A percentile compares a stretch with the other conserved stretches of the same genome.
Evolutionary conservation across 352 stramenopile genomes (phyloP).

Genomic region (Elongisporangium prolatum): DNA sequence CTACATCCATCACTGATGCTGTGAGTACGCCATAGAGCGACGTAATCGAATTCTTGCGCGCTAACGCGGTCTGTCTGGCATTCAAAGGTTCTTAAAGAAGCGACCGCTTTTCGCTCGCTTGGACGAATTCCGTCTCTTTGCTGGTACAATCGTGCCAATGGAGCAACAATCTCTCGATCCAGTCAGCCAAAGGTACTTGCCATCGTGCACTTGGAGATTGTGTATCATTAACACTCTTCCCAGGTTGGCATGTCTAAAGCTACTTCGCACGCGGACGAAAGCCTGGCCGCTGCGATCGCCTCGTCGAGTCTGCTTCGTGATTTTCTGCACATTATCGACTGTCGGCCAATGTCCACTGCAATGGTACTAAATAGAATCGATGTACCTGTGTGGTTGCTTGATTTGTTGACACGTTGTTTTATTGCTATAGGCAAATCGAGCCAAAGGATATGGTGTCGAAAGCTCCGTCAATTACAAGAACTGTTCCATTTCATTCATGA

Average conservation of each 20-base stretch:
- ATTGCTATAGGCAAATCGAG: constrained; percentile 47
- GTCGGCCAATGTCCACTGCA: constrained; percentile 74
- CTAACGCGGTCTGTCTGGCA: background rate
- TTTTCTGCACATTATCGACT: constrained; percentile 79
- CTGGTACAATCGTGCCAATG: constrained; percentile 70
- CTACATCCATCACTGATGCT: constrained; percentile 81
- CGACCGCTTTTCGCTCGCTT: constrained; percentile 65
- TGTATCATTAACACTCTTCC: constrained; percentile 1
- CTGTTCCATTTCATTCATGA: constrained; percentile 95
- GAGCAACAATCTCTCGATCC: constrained; percentile 63
- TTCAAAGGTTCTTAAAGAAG: constrained; percentile 61
- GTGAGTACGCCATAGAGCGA: background rate
- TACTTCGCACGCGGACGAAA: constrained; percentile 65
- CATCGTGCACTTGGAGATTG: too few relatives aligned
- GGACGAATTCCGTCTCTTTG: constrained; percentile 66
- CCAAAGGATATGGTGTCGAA: constrained; percentile 94
- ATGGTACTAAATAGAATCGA: constrained; percentile 24
- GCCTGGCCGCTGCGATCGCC: constrained; percentile 58
- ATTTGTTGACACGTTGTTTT: background rate
- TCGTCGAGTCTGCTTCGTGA: constrained; percentile 61
- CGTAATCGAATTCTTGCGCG: background rate
- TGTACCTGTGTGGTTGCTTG: constrained; percentile 36
- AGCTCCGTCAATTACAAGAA: constrained; percentile 95
- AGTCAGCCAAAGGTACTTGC: constrained; percentile 64
- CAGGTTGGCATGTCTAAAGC: constrained; percentile 77